Evolutionary conservation across 2,329 filamentous ascomycete species (phyloP).

Genomic region (Botrytis elliptica): DNA sequence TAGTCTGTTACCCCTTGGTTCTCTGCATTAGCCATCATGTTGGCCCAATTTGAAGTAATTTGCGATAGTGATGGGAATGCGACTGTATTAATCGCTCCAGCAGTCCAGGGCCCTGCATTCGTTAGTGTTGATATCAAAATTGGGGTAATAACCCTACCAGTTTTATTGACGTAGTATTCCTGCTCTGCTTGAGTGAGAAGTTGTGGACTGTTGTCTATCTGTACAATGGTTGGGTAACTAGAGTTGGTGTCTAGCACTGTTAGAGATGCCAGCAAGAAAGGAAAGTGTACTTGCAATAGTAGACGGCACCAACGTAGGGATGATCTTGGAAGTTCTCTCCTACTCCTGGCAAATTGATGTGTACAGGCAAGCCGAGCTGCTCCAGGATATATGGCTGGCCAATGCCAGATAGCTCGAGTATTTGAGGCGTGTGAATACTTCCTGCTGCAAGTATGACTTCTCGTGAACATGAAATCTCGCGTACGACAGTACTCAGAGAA

Average conservation of each 20-base stretch:
- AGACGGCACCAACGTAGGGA: slow-evolving; percentile 38
- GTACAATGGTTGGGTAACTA: slow-evolving; percentile 29
- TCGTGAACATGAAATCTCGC: slow-evolving; percentile 43
- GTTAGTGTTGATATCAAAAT: background rate
- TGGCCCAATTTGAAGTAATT: slow-evolving; percentile 28
- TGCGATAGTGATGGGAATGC: slow-evolving; percentile 33
- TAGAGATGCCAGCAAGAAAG: slow-evolving; percentile 13
- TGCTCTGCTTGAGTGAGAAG: slow-evolving; percentile 27
- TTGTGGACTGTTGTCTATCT: slow-evolving; percentile 26
- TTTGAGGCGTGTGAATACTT: slow-evolving; percentile 51
- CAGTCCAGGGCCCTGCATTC: slow-evolving; percentile 25
- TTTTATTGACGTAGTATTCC: slow-evolving; percentile 35
- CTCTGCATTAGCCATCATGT: slow-evolving; percentile 27
- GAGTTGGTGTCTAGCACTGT: slow-evolving; percentile 28
- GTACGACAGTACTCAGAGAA: slow-evolving; percentile 27
- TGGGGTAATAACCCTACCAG: slow-evolving; percentile 22
- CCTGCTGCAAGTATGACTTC: slow-evolving; percentile 55
- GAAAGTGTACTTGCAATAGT: slow-evolving; percentile 29
- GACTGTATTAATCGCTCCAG: slow-evolving; percentile 34
- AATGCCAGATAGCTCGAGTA: slow-evolving; percentile 53
- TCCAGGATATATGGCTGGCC: slow-evolving; percentile 47
- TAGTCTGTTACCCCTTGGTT: slow-evolving; percentile 27
- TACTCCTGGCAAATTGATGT: slow-evolving; percentile 50
- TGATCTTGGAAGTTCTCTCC: slow-evolving; percentile 53
- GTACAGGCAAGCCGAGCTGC: slow-evolving; percentile 43